Conservation (phyloP, 2,329 filamentous ascomycete species). For the Paracoccidioides brasiliensis region DNA sequence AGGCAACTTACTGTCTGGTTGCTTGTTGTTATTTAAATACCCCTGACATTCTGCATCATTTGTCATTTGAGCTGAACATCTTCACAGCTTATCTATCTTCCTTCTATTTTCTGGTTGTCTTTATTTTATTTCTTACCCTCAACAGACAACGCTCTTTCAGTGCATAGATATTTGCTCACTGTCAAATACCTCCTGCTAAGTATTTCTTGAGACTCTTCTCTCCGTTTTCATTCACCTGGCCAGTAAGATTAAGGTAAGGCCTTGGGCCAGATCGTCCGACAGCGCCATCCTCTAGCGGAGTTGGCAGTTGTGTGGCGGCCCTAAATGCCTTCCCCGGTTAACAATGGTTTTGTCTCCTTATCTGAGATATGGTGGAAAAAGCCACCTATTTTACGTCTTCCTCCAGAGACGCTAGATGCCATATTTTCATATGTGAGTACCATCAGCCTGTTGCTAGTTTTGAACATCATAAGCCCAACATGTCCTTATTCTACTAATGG, state of each 20-base stretch:
- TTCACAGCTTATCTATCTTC: too few relatives aligned
- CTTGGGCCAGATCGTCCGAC: neutral
- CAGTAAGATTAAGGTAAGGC: neutral
- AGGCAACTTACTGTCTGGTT: too few relatives aligned
- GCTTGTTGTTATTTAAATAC: too few relatives aligned
- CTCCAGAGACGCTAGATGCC: slow-evolving; percentile 18
- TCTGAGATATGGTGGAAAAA: neutral
- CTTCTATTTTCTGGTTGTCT: too few relatives aligned
- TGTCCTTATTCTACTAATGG: neutral
- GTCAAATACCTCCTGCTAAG: neutral
- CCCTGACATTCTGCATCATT: too few relatives aligned
- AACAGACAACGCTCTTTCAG: too few relatives aligned
- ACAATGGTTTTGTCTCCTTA: neutral
- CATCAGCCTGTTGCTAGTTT: neutral
- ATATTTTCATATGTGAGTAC: slow-evolving; percentile 22
- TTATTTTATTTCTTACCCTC: too few relatives aligned
- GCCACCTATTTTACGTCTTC: slow-evolving; percentile 16
- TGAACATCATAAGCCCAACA: neutral
- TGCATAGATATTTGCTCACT: neutral
- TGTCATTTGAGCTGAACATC: too few relatives aligned
- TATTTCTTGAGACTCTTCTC: neutral
- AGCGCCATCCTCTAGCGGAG: neutral
- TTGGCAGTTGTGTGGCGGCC: neutral
- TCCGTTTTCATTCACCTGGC: neutral
- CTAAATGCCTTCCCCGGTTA: neutral